Conservation (phyloP, 768 basidiomycete species). For the Tulasnella sp. region DNA sequence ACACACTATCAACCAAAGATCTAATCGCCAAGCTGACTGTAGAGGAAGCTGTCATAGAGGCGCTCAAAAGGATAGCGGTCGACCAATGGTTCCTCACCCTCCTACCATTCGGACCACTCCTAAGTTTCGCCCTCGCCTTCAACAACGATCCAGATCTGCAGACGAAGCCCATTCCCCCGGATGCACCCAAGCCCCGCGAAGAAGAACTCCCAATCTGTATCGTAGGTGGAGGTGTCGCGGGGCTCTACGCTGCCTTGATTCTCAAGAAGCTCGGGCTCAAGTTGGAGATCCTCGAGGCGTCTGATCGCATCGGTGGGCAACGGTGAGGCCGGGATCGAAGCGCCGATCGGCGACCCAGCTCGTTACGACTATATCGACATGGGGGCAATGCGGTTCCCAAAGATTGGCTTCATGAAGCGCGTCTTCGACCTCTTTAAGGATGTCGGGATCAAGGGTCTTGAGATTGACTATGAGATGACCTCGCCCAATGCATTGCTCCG, state of each 20-base stretch:
- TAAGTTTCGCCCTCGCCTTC: no score
- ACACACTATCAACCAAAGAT: no score
- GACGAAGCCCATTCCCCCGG: no score
- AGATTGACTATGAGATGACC: not conserved
- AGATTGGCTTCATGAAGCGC: not conserved
- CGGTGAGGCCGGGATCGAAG: not conserved
- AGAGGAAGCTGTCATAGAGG: no score
- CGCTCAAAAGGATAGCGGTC: no score
- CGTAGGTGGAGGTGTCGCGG: not conserved
- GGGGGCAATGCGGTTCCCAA: not conserved
- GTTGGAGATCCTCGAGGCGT: not conserved
- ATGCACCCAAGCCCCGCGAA: no score
- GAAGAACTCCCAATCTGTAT: not conserved
- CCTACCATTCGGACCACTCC: no score
- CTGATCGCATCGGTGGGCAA: not conserved
- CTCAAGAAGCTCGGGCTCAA: not conserved
- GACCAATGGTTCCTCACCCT: no score
- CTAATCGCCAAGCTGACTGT: no score
- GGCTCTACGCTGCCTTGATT: conserved; percentile 5
- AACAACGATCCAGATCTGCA: no score
- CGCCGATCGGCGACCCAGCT: not conserved
- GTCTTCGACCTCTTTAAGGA: conserved; percentile 2
- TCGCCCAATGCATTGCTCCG: no score
- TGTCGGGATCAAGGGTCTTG: not conserved
- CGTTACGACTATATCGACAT: not conserved